A percentile compares a stretch with the other conserved stretches of the same genome.
These are phyloP conservation scores for Spinacia oleracea DNA, from an alignment of 179 eudicot genomes.

Conservation along the genomic window DNA sequence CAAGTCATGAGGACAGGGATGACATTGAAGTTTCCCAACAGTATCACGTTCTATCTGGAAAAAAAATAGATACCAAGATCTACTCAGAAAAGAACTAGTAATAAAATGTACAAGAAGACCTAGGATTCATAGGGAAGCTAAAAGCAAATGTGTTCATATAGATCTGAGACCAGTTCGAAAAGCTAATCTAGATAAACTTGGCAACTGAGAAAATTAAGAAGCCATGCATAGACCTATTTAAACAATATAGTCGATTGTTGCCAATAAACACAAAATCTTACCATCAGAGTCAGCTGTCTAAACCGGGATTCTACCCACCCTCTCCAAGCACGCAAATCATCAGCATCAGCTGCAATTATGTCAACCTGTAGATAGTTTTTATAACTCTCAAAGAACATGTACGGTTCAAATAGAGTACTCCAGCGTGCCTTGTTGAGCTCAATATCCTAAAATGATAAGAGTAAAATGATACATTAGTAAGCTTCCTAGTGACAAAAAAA, in stretches of 20 bases:
- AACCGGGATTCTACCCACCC: constrained; percentile 98
- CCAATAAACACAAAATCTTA: constrained; percentile 29
- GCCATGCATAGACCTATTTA: neutral
- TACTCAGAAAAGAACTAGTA: neutral
- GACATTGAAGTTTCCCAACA: constrained; percentile 76
- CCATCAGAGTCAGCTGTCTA: constrained; percentile 79
- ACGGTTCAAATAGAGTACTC: constrained; percentile 68
- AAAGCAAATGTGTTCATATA: neutral
- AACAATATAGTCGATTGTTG: neutral
- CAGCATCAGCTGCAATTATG: constrained; percentile 66
- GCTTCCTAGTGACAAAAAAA: neutral
- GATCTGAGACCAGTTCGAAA: neutral
- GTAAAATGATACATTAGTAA: neutral
- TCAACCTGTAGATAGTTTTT: constrained; percentile 89
- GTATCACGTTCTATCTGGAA: constrained; percentile 89
- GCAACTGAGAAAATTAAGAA: neutral
- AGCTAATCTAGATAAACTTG: neutral
- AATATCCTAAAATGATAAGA: constrained; percentile 52
- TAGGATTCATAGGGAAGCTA: neutral
- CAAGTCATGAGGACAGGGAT: constrained; percentile 68
- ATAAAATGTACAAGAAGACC: neutral
- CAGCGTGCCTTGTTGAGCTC: constrained; percentile 64
- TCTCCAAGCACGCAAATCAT: constrained; percentile 87
- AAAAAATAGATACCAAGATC: neutral
- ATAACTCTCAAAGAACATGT: constrained; percentile 70